Evolutionary conservation across 1,284 basidiomycete species (phyloP).

Genomic region (Cryptococcus sp.): DNA sequence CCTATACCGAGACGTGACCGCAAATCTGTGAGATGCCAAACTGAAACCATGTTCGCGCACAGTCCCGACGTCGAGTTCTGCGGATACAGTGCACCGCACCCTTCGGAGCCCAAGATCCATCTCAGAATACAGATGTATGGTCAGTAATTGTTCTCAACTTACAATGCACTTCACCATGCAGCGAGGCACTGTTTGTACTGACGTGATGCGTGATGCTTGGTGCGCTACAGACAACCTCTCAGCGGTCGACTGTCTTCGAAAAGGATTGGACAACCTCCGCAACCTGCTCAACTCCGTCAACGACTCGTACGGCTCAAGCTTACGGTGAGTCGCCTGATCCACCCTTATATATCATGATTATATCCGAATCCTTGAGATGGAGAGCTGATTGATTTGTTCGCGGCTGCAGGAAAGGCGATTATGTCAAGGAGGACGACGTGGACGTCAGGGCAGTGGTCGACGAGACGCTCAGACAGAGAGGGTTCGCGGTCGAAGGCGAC

Average conservation of each 20-base stretch:
- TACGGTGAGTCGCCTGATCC: constrained; percentile 51
- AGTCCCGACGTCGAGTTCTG: constrained; percentile 99
- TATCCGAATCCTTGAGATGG: not conserved
- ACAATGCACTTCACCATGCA: not conserved
- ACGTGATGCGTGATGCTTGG: not conserved
- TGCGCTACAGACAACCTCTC: constrained; percentile 67
- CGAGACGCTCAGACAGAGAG: constrained; percentile 38
- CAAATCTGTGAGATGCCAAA: not conserved
- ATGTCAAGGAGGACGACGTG: constrained; percentile 46
- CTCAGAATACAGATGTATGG: constrained; percentile 98
- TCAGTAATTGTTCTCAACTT: constrained; percentile 57
- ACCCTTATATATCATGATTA: not conserved
- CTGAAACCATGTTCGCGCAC: constrained; percentile 14
- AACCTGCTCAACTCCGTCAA: constrained; percentile 69
- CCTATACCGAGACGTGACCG: not conserved
- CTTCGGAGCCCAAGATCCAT: constrained; percentile 94
- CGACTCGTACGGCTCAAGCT: constrained; percentile 63
- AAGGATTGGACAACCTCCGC: constrained; percentile 73
- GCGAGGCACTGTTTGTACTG: not conserved
- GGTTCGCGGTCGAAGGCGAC: constrained; percentile 31
- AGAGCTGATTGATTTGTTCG: not conserved
- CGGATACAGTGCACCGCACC: constrained; percentile 95
- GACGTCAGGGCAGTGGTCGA: constrained; percentile 49
- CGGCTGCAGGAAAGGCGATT: constrained; percentile 39
- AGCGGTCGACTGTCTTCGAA: constrained; percentile 72